Conservation (phyloP, 495 filamentous ascomycete genomes). For the Lasiosphaeria miniovina region DNA sequence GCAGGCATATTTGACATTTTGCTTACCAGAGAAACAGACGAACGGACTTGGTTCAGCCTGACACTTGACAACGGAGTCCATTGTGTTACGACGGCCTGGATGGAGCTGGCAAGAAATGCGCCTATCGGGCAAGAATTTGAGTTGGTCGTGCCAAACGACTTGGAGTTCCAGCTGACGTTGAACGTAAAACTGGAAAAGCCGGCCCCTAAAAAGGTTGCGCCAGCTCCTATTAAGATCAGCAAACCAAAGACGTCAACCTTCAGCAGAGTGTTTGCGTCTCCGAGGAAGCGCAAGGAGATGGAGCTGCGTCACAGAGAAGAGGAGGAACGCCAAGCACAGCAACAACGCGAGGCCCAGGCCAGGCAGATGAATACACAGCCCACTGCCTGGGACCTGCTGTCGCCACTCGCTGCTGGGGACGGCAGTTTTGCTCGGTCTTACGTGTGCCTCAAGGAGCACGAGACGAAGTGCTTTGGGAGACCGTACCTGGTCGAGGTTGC, state of each 20-base stretch:
- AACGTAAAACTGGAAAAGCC: conserved; percentile 89
- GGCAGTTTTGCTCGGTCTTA: conserved; percentile 93
- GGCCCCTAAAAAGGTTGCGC: conserved; percentile 41
- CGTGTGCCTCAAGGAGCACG: conserved; percentile 88
- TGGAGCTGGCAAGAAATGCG: conserved; percentile 87
- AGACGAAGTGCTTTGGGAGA: conserved; percentile 77
- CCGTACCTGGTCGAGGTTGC: conserved; percentile 83
- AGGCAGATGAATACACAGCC: conserved; percentile 55
- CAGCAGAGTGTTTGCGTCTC: conserved; percentile 87
- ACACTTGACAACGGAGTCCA: conserved; percentile 97
- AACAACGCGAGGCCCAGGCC: conserved; percentile 63
- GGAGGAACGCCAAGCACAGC: conserved; percentile 60
- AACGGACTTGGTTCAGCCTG: conserved; percentile 87
- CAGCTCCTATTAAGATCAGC: conserved; percentile 56
- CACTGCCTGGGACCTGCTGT: conserved; percentile 81
- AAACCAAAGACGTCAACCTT: conserved; percentile 78
- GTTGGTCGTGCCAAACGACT: conserved; percentile 90
- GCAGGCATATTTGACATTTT: not conserved
- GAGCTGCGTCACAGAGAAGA: conserved; percentile 78
- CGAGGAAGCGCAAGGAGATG: conserved; percentile 90
- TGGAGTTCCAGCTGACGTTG: conserved; percentile 95
- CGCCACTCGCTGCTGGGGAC: conserved; percentile 80
- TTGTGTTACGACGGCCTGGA: conserved; percentile 93
- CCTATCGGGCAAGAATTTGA: conserved; percentile 99
- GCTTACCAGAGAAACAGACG: conserved; percentile 55